Base-by-base conservation (phyloP, 768 basidiomycete genomes). In the Filobasidium wieringae region DNA sequence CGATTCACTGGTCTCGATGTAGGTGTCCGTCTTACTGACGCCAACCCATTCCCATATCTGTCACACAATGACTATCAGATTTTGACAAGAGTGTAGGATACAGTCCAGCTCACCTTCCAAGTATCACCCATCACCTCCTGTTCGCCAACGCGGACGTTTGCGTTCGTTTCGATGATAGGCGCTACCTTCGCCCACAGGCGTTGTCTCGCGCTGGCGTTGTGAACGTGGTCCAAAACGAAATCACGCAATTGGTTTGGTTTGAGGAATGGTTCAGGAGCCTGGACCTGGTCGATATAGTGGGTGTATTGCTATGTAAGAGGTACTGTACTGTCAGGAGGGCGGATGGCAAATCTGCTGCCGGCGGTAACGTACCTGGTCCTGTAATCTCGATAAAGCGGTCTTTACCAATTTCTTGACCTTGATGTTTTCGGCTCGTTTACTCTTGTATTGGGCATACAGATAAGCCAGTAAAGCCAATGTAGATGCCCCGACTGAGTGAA, bases 161-260 rank as follows among this genome's bases (percentile, higher is more conserved):
- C 68, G 53, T 73, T 73, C 51, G 41, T 53, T 56, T 73, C 68
- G 1, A 73, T 60, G n/a, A 65, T 40, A n/a, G 62, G 61, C 32
- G 64, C 57, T 6, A 73, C 68, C 22, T 51, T 53, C 3, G 53
- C 26, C 72, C 72, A 73, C 0, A 73, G 51, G 17, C 65, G 31
- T 2, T 64, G 62, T 14, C 68, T 63, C 12, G 57, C 61, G 4
- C 61, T 58, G 4, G 64, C 57, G 7, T 65, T 66, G 17, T 67
- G 66, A 8, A 66, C 63, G 11, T 61, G 60, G 1, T 68, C 67
- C 32, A 73, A 61, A 37, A 73, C 68, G 19, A 70, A 49, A 40
- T 75, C 74, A 14, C 74, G 63, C 7, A 75, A 57, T 51, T 75
- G 74, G 17, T 63, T 67, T 8, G 71, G 70, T 19, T 69, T 61